Evolutionary conservation across 495 filamentous ascomycete genomes (phyloP), one percentile per base, ranked within the genome.

Genomic region (Stereocaulon alpinum): DNA sequence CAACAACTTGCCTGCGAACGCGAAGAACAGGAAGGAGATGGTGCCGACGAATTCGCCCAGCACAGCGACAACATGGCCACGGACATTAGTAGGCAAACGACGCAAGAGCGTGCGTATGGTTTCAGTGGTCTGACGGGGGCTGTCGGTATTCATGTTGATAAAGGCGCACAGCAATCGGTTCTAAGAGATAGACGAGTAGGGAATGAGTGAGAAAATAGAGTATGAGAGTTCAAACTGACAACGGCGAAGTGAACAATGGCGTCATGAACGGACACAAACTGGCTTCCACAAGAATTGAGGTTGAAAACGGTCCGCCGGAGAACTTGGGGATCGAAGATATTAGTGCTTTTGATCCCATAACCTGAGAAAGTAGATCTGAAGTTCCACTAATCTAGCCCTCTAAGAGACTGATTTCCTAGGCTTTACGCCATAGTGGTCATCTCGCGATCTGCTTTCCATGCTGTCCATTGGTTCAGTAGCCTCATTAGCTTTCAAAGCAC

Each of bases 21-120:
- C 83, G 62, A 92, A 87, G 72, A 91, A 86, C 5, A 93, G 76
- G 73, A 92, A 95, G 62, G 91, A 64, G 63, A 89, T 90, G 0
- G 89, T 95, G 29, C 89, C 89, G 7, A 86, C 77, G 62, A 88
- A 88, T 72, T 90, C 87, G 55, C 86, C 84, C 22, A 83, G 45
- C 14, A 77, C 74, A 40, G 83, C 85, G 42, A 88, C 74, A 55
- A 58, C 60, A 44, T 64, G 62, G n/a, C 62, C 62, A 30, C 62
- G 62, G 2, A 53, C 48, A n/a, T 50, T 47, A 17, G 57, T 60
- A 30, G 62, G 62, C 0, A 64, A 44, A 4, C 43, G 50, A 2
- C 61, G 49, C 4, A 63, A 30, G 6, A 63, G 30, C 6, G 34
- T 24, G 40, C 61, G 49, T 11, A 63, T 22, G 0, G 54, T 30